Evolutionary conservation across 2,329 filamentous ascomycete genomes (phyloP).

Genomic region (Alternaria incomplexa): DNA sequence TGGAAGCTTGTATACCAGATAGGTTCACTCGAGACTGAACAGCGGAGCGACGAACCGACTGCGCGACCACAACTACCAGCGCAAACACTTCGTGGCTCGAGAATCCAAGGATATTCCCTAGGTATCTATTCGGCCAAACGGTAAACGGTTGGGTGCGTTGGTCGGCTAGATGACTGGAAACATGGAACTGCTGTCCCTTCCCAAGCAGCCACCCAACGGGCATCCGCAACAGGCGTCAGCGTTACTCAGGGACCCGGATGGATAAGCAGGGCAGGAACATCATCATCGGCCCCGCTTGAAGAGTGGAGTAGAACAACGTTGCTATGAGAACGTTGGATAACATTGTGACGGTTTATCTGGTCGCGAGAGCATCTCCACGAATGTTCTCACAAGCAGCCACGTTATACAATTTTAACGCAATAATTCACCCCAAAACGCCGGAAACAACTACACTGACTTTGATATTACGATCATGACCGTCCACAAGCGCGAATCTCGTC

Average conservation of each 20-base stretch:
- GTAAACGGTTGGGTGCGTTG: background rate
- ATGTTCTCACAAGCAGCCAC: background rate
- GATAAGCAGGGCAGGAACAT: background rate
- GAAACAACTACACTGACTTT: background rate
- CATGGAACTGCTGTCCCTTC: background rate
- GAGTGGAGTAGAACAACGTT: background rate
- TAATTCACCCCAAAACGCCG: background rate
- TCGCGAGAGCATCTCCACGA: background rate
- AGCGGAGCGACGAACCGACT: background rate
- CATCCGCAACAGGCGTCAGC: background rate
- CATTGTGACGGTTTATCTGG: background rate
- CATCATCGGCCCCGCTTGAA: slow-evolving; percentile 1
- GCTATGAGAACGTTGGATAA: background rate
- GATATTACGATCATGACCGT: background rate
- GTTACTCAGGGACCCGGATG: background rate
- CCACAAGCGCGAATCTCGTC: slow-evolving; percentile 3
- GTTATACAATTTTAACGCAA: background rate
- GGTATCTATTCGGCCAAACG: background rate
- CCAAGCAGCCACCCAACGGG: background rate
- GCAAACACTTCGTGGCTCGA: background rate
- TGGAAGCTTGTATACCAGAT: background rate
- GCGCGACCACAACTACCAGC: background rate
- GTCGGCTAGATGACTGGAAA: background rate
- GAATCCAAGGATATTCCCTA: background rate
- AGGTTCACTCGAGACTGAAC: background rate